Conservation (phyloP, 306 rosid genomes). For the Malus fusca region DNA sequence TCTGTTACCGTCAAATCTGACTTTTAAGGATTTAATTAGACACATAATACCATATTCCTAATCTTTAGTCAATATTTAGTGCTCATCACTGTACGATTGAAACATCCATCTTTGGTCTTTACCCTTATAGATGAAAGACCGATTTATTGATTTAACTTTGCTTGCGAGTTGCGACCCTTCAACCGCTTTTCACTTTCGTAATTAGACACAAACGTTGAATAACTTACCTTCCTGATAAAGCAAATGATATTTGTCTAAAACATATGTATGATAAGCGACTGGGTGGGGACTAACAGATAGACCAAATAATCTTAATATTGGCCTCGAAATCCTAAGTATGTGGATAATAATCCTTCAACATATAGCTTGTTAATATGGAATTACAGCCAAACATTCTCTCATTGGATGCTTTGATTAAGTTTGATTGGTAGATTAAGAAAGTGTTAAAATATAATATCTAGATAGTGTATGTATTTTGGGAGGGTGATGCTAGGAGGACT, state of each 20-base stretch:
- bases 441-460: constrained; percentile 6
- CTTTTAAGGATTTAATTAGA: constrained; percentile 13
- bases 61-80: constrained; percentile 20
- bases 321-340: not conserved
- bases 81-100: constrained; percentile 26
- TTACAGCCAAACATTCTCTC: constrained; percentile 30
- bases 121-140: not conserved
- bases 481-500: no score
- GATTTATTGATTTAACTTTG: not conserved
- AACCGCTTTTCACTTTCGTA: constrained; percentile 28
- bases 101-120: constrained; percentile 14
- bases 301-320: not conserved
- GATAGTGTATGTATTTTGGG: not conserved
- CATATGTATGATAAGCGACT: constrained; percentile 28
- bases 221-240: constrained; percentile 44
- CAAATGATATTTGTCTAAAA: constrained; percentile 17
- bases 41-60: not conserved
- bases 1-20: constrained; percentile 19
- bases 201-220: constrained; percentile 42
- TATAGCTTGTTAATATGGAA: constrained; percentile 22
- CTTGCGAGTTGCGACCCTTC: constrained; percentile 20
- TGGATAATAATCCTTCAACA: constrained; percentile 29
- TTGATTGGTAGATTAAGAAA: constrained; percentile 25
- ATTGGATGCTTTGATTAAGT: constrained; percentile 39
- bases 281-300: constrained; percentile 8